A percentile compares a stretch with the other conserved stretches of the same genome.
Evolutionary conservation across 495 filamentous ascomycete species (phyloP).

Genomic region (Neurospora sp.): DNA sequence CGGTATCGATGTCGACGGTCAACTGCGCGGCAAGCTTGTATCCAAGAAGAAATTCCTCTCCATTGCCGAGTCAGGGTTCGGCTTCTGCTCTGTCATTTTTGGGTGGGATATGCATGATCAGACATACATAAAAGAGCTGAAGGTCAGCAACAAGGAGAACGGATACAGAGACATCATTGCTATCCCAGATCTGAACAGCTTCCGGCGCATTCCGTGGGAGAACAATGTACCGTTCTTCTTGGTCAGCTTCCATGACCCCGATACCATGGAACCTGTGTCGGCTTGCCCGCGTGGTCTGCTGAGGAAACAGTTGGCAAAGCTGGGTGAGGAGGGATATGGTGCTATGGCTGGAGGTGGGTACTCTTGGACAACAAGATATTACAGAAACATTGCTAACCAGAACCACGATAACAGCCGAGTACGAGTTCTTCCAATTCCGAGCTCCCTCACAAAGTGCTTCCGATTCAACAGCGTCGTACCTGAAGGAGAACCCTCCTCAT

Average conservation of each 20-base stretch:
- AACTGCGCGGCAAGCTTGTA: conserved; percentile 86
- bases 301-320: conserved; percentile 54
- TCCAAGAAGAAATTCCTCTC: conserved; percentile 94
- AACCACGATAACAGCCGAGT: conserved; percentile 55
- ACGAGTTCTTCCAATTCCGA: conserved; percentile 95
- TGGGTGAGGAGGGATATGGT: conserved; percentile 52
- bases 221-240: conserved; percentile 87
- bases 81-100: conserved; percentile 94
- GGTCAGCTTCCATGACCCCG: conserved; percentile 75
- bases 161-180: conserved; percentile 88
- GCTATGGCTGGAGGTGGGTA: conserved; percentile 88
- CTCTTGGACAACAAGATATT: neutral
- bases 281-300: conserved; percentile 77
- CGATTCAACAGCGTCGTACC: conserved; percentile 60
- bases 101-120: conserved; percentile 98
- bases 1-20: conserved; percentile 84
- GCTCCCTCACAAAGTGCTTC: conserved; percentile 44
- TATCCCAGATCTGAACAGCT: conserved; percentile 68
- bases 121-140: conserved; percentile 76
- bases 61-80: conserved; percentile 74
- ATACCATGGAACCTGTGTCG: conserved; percentile 56
- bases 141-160: conserved; percentile 85
- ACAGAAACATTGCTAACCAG: conserved; percentile 2
- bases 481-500: conserved; percentile 61
- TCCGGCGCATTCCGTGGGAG: conserved; percentile 92